phyloP scores from a whole-genome alignment of 164 flowering plant species.

The Saururus chinensis region DNA sequence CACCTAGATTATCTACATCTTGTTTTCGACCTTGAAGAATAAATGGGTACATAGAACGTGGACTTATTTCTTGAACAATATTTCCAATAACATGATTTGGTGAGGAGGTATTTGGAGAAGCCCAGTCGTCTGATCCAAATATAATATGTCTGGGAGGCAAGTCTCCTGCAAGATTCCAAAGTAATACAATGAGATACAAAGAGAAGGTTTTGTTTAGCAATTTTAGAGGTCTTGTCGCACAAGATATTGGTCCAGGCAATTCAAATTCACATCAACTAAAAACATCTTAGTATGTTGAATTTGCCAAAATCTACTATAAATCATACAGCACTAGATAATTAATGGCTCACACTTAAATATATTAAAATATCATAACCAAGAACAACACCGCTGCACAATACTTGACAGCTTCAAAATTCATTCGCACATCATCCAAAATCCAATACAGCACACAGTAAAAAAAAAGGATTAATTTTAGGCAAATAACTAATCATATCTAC shows the following conservation, averaged over 20 bases:
- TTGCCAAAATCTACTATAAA: conserved; percentile 73
- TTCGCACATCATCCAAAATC: conserved; percentile 94
- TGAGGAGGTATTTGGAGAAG: no score
- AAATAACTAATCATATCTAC: neutral
- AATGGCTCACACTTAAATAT: neutral
- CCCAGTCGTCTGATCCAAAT: conserved; percentile 32
- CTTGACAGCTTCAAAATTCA: conserved; percentile 95
- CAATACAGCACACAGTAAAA: conserved; percentile 24
- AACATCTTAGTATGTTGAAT: no score
- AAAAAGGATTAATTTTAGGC: neutral
- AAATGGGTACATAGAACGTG: conserved; percentile 14
- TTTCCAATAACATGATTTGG: conserved; percentile 46
- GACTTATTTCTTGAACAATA: conserved; percentile 17
- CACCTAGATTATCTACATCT: conserved; percentile 10
- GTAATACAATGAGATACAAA: neutral
- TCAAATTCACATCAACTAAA: no score
- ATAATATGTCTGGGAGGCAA: conserved; percentile 76
- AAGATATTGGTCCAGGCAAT: no score
- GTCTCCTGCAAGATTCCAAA: conserved; percentile 54
- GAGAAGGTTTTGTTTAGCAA: no score
- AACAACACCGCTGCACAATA: conserved; percentile 86
- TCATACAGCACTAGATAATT: conserved; percentile 34
- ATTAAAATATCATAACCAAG: conserved; percentile 41
- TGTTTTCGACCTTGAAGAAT: no score
- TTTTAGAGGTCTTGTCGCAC: no score